A percentile compares a stretch with the other conserved stretches of the same genome.
Evolutionary conservation across 257 asterid genomes (phyloP).

Genomic region (Ilex asprella): DNA sequence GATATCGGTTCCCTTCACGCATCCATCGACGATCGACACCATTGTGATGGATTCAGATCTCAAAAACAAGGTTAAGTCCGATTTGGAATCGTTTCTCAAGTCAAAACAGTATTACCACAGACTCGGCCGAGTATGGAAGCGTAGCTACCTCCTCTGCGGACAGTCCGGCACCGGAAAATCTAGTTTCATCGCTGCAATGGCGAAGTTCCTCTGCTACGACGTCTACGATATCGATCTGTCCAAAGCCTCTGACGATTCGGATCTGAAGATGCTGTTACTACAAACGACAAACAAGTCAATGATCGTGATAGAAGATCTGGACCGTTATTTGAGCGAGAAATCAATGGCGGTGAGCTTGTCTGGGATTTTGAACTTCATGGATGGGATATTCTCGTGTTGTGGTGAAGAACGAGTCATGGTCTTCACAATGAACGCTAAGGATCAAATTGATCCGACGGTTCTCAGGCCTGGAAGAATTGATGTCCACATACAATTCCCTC

Average conservation of each 20-base stretch:
- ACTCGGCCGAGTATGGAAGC: conserved; percentile 86
- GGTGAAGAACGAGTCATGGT: conserved; percentile 85
- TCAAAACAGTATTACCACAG: conserved; percentile 78
- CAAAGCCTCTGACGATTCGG: conserved; percentile 59
- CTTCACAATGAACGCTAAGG: conserved; percentile 65
- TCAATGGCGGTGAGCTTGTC: conserved; percentile 49
- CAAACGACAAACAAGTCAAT: conserved; percentile 68
- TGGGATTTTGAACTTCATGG: conserved; percentile 83
- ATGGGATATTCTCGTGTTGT: conserved; percentile 78
- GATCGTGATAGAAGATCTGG: conserved; percentile 77
- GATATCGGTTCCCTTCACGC: conserved; percentile 63
- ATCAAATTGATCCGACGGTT: conserved; percentile 44
- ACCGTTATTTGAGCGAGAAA: conserved; percentile 48
- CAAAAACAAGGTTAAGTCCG: conserved; percentile 66
- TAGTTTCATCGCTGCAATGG: conserved; percentile 72
- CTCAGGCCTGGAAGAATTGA: conserved; percentile 88
- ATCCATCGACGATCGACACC: conserved; percentile 85
- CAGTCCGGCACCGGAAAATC: conserved; percentile 85
- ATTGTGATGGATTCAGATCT: conserved; percentile 82
- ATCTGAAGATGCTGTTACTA: conserved; percentile 54
- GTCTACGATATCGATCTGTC: conserved; percentile 68
- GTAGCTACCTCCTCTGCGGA: conserved; percentile 79
- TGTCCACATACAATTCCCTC: conserved; percentile 71
- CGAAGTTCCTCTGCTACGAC: conserved; percentile 61
- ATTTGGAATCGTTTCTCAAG: conserved; percentile 59